Evolutionary conservation across 2,329 filamentous ascomycete genomes (phyloP).

Genomic region (Penicillium olsonii): DNA sequence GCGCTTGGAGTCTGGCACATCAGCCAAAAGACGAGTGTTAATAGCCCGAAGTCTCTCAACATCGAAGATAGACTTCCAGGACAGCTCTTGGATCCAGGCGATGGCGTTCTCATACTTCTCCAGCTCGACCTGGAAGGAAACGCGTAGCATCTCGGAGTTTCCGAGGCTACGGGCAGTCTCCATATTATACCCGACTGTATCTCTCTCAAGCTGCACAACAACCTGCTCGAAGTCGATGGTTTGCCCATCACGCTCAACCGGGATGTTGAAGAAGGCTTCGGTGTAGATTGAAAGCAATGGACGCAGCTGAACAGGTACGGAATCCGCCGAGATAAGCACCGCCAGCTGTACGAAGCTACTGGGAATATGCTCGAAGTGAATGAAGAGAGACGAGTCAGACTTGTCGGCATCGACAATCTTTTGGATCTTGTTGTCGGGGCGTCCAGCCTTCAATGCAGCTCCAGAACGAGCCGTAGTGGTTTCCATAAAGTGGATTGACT

Average conservation of each 20-base stretch:
- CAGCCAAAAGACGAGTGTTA: slow-evolving; percentile 80
- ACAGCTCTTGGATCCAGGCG: slow-evolving; percentile 79
- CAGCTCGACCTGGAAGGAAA: slow-evolving; percentile 82
- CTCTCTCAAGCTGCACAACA: slow-evolving; percentile 84
- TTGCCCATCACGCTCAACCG: slow-evolving; percentile 74
- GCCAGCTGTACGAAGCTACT: slow-evolving; percentile 90
- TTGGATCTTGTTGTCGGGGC: slow-evolving; percentile 69
- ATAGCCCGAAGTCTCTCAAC: slow-evolving; percentile 63
- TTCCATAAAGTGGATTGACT: slow-evolving; percentile 93
- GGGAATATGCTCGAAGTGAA: slow-evolving; percentile 95
- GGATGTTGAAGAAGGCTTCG: slow-evolving; percentile 93
- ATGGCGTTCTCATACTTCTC: slow-evolving; percentile 84
- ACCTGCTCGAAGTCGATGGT: slow-evolving; percentile 86
- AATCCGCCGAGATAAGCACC: slow-evolving; percentile 75
- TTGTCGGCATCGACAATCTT: slow-evolving; percentile 71
- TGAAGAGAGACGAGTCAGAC: slow-evolving; percentile 71
- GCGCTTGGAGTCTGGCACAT: slow-evolving; percentile 89
- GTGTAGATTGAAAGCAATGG: slow-evolving; percentile 82
- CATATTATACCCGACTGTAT: slow-evolving; percentile 82
- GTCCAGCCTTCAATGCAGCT: slow-evolving; percentile 69
- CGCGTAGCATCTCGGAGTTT: slow-evolving; percentile 77
- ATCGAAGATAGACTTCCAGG: slow-evolving; percentile 89
- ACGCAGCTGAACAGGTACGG: slow-evolving; percentile 77
- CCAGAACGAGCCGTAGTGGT: slow-evolving; percentile 83
- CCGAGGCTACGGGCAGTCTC: slow-evolving; percentile 68